phyloP scores from a whole-genome alignment of 768 basidiomycete genomes.

The Cytidiella melzeri region DNA sequence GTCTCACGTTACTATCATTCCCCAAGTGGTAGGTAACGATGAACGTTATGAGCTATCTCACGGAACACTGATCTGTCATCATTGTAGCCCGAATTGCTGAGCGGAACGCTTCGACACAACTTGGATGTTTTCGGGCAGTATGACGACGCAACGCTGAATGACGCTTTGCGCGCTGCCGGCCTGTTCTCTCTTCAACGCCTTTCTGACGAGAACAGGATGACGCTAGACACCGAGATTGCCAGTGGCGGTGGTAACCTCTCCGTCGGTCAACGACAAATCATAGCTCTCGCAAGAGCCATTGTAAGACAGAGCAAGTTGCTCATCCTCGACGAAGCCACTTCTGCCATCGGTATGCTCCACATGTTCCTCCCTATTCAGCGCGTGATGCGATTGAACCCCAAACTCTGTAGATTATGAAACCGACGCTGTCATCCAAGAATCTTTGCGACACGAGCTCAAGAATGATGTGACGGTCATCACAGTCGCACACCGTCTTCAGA shows the following conservation, averaged over 20 bases:
- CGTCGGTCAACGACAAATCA: constrained; percentile 57
- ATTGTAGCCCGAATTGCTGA: constrained; percentile 41
- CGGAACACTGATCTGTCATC: constrained; percentile 36
- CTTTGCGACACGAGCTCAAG: constrained; percentile 41
- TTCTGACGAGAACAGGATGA: constrained; percentile 30
- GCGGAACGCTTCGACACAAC: constrained; percentile 50
- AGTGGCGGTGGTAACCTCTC: constrained; percentile 40
- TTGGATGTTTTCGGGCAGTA: constrained; percentile 52
- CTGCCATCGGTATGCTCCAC: constrained; percentile 32
- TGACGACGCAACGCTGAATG: constrained; percentile 46
- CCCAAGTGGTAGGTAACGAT: constrained; percentile 37
- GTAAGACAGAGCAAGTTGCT: constrained; percentile 49
- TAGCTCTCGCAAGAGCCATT: constrained; percentile 56
- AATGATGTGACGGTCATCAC: constrained; percentile 45
- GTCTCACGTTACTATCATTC: constrained; percentile 51
- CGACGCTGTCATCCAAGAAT: constrained; percentile 49
- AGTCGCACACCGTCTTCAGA: constrained; percentile 52
- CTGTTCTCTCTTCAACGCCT: constrained; percentile 34
- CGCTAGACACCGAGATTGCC: constrained; percentile 38
- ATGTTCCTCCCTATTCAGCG: background rate
- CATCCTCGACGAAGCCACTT: constrained; percentile 53
- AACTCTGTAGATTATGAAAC: constrained; percentile 43
- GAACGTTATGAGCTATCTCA: constrained; percentile 28
- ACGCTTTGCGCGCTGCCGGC: constrained; percentile 42
- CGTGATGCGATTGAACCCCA: background rate